Conservation (phyloP, 768 basidiomycete genomes). For the Tricholomella constricta region DNA sequence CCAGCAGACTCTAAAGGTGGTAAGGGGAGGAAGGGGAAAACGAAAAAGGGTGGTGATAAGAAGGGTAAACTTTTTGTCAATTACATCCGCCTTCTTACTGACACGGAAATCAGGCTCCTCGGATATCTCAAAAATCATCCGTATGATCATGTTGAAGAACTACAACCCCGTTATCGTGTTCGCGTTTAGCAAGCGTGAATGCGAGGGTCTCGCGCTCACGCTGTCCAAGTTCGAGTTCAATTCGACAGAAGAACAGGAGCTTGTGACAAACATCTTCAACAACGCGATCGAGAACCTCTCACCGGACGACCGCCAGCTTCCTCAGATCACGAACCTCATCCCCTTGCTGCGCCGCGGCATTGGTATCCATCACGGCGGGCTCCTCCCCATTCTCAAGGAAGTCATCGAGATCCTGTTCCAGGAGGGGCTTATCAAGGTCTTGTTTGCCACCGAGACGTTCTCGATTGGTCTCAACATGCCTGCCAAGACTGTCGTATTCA, state of each 20-base stretch:
- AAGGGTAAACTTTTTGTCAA: conserved; percentile 60
- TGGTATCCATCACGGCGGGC: conserved; percentile 97
- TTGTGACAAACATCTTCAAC: conserved; percentile 86
- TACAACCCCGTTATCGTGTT: conserved; percentile 99
- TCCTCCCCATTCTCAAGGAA: conserved; percentile 96
- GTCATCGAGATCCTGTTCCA: conserved; percentile 99
- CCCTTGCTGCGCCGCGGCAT: conserved; percentile 94
- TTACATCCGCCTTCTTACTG: not conserved
- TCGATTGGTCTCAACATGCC: conserved; percentile 99
- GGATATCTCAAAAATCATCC: conserved; percentile 96
- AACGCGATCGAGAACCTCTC: conserved; percentile 92
- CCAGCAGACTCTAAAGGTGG: conserved; percentile 86
- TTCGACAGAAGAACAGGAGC: conserved; percentile 85
- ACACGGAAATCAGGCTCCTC: conserved; percentile 60
- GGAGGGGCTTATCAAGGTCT: conserved; percentile 95
- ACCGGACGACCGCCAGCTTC: conserved; percentile 83
- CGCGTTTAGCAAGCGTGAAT: conserved; percentile 97
- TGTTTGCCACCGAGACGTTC: conserved; percentile 99
- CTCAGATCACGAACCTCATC: conserved; percentile 90
- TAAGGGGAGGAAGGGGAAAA: conserved; percentile 89
- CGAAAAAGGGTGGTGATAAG: conserved; percentile 89
- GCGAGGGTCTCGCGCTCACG: conserved; percentile 87
- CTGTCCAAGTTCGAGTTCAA: conserved; percentile 98
- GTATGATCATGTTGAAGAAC: conserved; percentile 97
- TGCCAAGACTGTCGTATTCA: conserved; percentile 99